These are phyloP conservation scores for Pisolithus orientalis DNA, from an alignment of 768 basidiomycete species.

Conservation along the genomic window DNA sequence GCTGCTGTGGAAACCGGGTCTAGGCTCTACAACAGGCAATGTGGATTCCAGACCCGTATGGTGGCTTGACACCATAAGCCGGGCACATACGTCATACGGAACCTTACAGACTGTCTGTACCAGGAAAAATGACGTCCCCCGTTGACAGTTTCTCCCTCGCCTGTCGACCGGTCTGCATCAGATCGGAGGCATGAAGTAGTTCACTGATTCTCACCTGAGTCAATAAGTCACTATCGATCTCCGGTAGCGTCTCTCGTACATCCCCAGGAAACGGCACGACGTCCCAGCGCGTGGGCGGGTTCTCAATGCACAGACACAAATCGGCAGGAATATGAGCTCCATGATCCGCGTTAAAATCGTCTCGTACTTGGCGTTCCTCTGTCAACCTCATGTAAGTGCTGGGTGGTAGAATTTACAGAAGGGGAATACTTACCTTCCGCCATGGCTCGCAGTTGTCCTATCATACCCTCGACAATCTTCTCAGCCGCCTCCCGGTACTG, in stretches of 20 bases:
- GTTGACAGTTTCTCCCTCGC: slow-evolving; percentile 20
- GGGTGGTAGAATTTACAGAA: neutral
- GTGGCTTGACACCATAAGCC: neutral
- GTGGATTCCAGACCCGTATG: too few relatives aligned
- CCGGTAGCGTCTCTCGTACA: slow-evolving; percentile 51
- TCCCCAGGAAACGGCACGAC: slow-evolving; percentile 55
- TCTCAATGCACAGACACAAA: slow-evolving; percentile 70
- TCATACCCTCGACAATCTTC: slow-evolving; percentile 60
- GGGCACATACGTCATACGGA: neutral
- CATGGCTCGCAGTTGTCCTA: slow-evolving; percentile 57
- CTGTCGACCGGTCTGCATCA: slow-evolving; percentile 11
- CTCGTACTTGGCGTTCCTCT: slow-evolving; percentile 67
- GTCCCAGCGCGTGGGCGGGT: slow-evolving; percentile 69
- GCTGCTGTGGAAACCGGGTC: too few relatives aligned
- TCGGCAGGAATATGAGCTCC: slow-evolving; percentile 73
- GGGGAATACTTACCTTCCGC: slow-evolving; percentile 44
- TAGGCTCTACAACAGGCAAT: too few relatives aligned
- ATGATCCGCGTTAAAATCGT: slow-evolving; percentile 66
- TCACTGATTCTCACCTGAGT: slow-evolving; percentile 37
- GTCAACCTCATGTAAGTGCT: neutral
- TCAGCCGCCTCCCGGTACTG: slow-evolving; percentile 63
- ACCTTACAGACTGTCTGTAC: slow-evolving; percentile 21
- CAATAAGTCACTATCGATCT: slow-evolving; percentile 55
- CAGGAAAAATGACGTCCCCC: slow-evolving; percentile 11
- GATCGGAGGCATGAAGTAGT: neutral